These are phyloP conservation scores for Abrus precatorius DNA, from an alignment of 306 rosid genomes.

Conservation along the genomic window DNA sequence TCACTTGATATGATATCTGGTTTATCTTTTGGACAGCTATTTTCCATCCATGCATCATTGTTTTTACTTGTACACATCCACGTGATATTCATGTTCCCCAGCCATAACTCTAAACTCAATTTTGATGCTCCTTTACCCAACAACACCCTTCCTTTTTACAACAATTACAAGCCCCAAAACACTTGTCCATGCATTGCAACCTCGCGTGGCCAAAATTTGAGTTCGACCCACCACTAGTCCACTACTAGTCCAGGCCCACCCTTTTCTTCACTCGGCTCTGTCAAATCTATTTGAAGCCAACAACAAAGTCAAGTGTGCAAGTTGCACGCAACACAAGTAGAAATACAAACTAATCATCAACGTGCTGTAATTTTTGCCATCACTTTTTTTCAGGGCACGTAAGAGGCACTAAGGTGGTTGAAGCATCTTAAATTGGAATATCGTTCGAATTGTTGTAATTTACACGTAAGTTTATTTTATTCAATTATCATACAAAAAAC, in stretches of 20 bases:
- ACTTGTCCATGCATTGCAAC: no score
- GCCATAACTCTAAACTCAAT: background rate
- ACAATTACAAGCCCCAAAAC: background rate
- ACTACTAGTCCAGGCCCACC: background rate
- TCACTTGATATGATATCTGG: background rate
- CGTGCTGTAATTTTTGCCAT: no score
- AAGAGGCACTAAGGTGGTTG: no score
- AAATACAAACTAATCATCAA: no score
- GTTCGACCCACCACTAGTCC: background rate
- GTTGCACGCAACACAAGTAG: no score
- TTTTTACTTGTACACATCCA: background rate
- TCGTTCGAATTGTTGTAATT: no score
- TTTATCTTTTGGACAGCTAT: background rate
- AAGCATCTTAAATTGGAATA: no score
- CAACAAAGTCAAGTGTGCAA: background rate
- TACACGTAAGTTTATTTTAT: no score
- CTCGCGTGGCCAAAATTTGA: background rate
- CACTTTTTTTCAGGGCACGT: no score
- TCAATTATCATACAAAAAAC: no score
- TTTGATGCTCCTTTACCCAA: background rate
- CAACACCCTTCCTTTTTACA: background rate
- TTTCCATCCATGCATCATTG: background rate
- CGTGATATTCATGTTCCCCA: slow-evolving; percentile 35
- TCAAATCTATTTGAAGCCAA: background rate
- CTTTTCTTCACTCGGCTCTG: no score